phyloP scores from a whole-genome alignment of 352 stramenopile species.

The Globisporangium megalacanthum region DNA sequence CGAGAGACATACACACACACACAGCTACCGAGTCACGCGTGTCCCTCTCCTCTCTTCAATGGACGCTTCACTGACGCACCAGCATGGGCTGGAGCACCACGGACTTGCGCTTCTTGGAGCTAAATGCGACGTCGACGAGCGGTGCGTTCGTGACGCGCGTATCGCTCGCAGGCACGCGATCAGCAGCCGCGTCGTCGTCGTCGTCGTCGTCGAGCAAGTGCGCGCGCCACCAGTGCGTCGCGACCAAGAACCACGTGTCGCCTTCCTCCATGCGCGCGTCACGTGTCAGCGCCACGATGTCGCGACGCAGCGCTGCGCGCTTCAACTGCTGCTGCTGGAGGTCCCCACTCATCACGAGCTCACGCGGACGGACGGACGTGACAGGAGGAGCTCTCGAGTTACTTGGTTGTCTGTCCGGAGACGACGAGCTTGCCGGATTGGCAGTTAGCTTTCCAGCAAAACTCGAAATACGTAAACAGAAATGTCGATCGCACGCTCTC shows the following conservation, averaged over 20 bases:
- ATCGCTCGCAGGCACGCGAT: neutral
- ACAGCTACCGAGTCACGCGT: neutral
- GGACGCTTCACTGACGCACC: constrained; percentile 17
- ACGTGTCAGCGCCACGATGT: constrained; percentile 18
- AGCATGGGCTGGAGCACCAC: constrained; percentile 57
- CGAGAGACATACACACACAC: neutral
- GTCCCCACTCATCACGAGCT: neutral
- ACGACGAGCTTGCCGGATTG: no score
- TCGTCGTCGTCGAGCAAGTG: constrained; percentile 12
- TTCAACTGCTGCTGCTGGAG: neutral
- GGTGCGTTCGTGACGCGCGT: constrained; percentile 24
- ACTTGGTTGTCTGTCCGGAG: no score
- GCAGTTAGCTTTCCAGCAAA: no score
- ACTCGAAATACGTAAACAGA: no score
- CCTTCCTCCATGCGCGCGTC: constrained; percentile 38
- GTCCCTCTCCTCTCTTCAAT: no score
- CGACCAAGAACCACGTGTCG: constrained; percentile 62
- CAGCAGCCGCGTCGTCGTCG: constrained; percentile 12
- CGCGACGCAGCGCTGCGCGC: constrained; percentile 9
- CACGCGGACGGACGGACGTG: no score
- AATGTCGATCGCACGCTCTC: no score
- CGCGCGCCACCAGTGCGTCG: constrained; percentile 43
- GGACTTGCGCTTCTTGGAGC: constrained; percentile 29
- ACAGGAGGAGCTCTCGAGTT: no score
- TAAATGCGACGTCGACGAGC: constrained; percentile 46